A percentile compares a stretch with the other conserved stretches of the same genome.
phyloP scores from a whole-genome alignment of 164 flowering plant species.

The Vitis rupestris region DNA sequence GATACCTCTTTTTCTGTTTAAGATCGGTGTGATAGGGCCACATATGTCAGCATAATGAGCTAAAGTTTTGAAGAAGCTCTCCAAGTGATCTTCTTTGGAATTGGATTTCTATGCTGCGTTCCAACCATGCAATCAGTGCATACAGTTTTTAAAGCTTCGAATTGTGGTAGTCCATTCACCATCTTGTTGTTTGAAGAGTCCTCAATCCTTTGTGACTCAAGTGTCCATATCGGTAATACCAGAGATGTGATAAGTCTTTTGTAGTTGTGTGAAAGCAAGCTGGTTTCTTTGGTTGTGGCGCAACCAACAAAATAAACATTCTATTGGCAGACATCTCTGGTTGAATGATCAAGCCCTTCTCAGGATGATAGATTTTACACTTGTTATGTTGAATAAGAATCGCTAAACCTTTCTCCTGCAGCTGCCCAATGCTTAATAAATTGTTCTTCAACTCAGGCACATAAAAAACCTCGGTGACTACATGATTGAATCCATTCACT shows the following conservation, averaged over 20 bases:
- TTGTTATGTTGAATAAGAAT: not conserved
- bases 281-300: not conserved
- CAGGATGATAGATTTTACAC: not conserved
- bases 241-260: not conserved
- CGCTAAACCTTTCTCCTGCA: slow-evolving; percentile 8
- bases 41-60: no score
- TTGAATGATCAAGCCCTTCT: not conserved
- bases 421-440: slow-evolving; percentile 10
- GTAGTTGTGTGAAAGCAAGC: not conserved
- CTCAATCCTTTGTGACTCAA: not conserved
- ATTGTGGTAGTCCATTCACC: not conserved
- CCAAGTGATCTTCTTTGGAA: no score
- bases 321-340: not conserved
- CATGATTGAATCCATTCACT: not conserved
- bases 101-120: no score
- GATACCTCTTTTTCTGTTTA: no score
- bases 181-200: not conserved
- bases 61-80: no score
- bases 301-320: not conserved
- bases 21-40: no score
- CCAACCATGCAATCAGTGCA: no score
- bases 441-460: slow-evolving; percentile 7
- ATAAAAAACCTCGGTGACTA: slow-evolving; percentile 4
- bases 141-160: not conserved
- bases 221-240: not conserved